Evolutionary conservation across 495 filamentous ascomycete genomes (phyloP).

Genomic region (Talaromyces adpressus): DNA sequence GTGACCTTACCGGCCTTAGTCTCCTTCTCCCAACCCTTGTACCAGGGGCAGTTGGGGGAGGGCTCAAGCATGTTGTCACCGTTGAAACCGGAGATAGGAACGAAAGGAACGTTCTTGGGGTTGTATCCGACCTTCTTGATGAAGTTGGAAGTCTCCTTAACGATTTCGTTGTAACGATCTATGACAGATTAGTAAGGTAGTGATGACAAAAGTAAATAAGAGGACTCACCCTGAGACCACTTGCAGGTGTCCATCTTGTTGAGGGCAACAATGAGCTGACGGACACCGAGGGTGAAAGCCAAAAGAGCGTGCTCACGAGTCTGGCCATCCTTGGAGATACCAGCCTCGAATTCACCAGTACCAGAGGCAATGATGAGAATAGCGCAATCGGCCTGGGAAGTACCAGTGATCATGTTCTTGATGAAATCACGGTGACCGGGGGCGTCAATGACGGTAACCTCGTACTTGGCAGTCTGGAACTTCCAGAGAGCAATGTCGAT

Average conservation of each 20-base stretch:
- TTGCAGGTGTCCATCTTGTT: conserved; percentile 99
- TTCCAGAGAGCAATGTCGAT: conserved; percentile 99
- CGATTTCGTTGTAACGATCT: conserved; percentile 91
- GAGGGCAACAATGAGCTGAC: conserved; percentile 99
- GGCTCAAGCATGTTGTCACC: conserved; percentile 98
- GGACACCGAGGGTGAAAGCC: conserved; percentile 99
- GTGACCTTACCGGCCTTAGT: conserved; percentile 81
- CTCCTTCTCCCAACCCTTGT: conserved; percentile 99
- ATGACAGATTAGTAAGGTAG: not conserved
- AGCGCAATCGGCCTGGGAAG: conserved; percentile 98
- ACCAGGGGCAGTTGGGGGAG: conserved; percentile 97
- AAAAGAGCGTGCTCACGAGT: conserved; percentile 99
- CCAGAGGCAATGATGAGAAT: conserved; percentile 99
- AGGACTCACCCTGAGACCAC: conserved; percentile 65
- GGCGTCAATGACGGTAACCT: conserved; percentile 99
- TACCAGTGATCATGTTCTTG: conserved; percentile 99
- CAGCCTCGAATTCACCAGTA: conserved; percentile 99
- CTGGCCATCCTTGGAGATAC: conserved; percentile 99
- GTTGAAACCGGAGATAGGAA: conserved; percentile 99
- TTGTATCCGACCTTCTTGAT: conserved; percentile 99
- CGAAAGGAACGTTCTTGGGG: conserved; percentile 96
- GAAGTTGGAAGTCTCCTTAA: conserved; percentile 99
- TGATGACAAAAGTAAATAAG: not conserved
- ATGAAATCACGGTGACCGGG: conserved; percentile 99
- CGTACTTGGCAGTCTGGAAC: conserved; percentile 97